phyloP scores from a whole-genome alignment of 306 rosid species.

The Carpinus viminea region DNA sequence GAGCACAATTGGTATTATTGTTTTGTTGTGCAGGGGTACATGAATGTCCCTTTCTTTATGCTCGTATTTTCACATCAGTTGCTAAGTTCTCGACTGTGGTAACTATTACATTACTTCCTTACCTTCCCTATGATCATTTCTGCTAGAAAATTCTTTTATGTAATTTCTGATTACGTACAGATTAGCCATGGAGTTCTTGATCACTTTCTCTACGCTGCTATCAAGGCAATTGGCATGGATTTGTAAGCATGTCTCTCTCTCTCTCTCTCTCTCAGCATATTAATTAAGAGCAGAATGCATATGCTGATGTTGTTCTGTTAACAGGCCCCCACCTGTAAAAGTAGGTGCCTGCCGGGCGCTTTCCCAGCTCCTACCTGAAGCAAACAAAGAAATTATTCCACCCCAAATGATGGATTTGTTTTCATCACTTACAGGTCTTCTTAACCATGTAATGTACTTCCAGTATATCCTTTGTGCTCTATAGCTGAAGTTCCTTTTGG shows the following conservation, averaged over 20 bases:
- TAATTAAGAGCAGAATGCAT: constrained; percentile 5
- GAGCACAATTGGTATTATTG: not conserved
- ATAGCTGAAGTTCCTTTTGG: constrained; percentile 25
- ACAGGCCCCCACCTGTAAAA: constrained; percentile 89
- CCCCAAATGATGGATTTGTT: constrained; percentile 70
- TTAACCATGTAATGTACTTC: constrained; percentile 58
- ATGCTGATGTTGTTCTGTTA: constrained; percentile 18
- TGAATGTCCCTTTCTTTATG: constrained; percentile 80
- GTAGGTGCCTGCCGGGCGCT: constrained; percentile 96
- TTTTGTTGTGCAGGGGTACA: constrained; percentile 62
- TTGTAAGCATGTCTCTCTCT: constrained; percentile 51
- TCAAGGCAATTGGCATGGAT: constrained; percentile 75
- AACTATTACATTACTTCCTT: constrained; percentile 21
- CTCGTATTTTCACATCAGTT: constrained; percentile 76
- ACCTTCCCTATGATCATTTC: constrained; percentile 8
- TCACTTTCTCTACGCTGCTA: constrained; percentile 68
- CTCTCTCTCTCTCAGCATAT: constrained; percentile 1
- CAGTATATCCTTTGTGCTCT: constrained; percentile 23
- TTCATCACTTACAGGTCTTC: constrained; percentile 81
- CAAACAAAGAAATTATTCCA: constrained; percentile 59
- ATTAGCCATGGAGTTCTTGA: constrained; percentile 58
- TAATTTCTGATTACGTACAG: constrained; percentile 46
- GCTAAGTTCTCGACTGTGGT: constrained; percentile 91
- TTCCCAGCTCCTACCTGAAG: constrained; percentile 79
- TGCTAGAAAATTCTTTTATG: constrained; percentile 11